These are phyloP conservation scores for Triticum urartu DNA, from an alignment of 176 grass and related monocot genomes.

Conservation along the genomic window DNA sequence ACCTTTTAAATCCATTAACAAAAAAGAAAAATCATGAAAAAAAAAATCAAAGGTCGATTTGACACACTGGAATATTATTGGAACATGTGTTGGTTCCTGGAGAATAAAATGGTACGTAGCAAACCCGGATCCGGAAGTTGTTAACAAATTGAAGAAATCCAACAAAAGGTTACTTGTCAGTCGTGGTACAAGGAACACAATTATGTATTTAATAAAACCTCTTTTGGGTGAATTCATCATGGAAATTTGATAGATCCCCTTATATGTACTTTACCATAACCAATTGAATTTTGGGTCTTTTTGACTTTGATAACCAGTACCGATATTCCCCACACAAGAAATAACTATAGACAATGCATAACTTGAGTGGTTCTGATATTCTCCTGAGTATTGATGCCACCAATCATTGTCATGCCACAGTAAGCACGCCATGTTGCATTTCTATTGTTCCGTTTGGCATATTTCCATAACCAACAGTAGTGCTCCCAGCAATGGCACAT, in stretches of 20 bases:
- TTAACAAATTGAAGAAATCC: neutral
- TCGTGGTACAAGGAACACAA: neutral
- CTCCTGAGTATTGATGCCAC: neutral
- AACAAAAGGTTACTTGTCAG: neutral
- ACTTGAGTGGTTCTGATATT: conserved; percentile 11
- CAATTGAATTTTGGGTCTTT: neutral
- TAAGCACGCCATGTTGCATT: neutral
- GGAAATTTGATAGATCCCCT: neutral
- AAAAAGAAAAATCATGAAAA: too few relatives aligned
- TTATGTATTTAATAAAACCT: neutral
- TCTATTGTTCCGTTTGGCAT: neutral
- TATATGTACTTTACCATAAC: neutral
- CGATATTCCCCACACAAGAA: neutral
- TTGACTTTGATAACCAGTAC: neutral
- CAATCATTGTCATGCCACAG: conserved; percentile 4
- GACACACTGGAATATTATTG: neutral
- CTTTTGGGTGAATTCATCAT: neutral
- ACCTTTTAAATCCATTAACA: neutral
- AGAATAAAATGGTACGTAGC: neutral
- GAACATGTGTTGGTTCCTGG: neutral
- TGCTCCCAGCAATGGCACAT: too few relatives aligned
- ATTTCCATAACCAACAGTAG: neutral
- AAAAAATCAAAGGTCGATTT: neutral
- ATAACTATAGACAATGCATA: neutral
- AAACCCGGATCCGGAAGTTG: neutral